Evolutionary conservation across 345 rosid genomes (phyloP), one percentile per base, ranked within the genome.

Genomic region (Rhizophora apiculata): DNA sequence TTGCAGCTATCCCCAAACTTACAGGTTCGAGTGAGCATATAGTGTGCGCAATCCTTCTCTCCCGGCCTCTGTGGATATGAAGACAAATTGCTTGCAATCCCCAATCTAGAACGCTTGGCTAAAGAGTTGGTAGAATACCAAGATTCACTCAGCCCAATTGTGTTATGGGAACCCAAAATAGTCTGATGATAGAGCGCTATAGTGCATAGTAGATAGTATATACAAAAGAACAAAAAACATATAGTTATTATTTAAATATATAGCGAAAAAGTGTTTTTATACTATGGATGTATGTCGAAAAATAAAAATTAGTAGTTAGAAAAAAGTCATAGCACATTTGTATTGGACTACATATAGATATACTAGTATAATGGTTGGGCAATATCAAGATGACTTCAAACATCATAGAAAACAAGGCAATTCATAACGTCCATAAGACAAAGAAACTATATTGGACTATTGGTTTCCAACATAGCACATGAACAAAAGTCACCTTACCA

Each of bases 11-110:
- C 91, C 84, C 97, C 98, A 88, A 85, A 94, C 81, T 91, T 94
- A 94, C 98, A 94, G 68, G 96, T 88, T 85, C 98, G 85, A 65
- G 98, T 91, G 75, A 84, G 96, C 98, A 94, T 94, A 91, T 91
- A 94, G 89, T 91, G 90, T 75, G 96, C 89, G 88, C 98, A 94
- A 76, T 94, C 97, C 84, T 91, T 94, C 89, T 89, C 96, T 76
- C 98, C 98, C 22, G 96, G 91, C 80, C 97, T 83, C 79, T 94
- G 98, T 56, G 98, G 97, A 82, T 91, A 94, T 54, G 91, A 75
- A 86, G 93, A 83, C 81, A 88, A 83, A 87, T 84, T 82, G 87
- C 89, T 89, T 61, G 92, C 78, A 84, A 79, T 85, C 89, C 91
- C 91, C 83, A 85, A 77, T 86, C 91, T 91, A 94, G 85, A 79